phyloP scores from a whole-genome alignment of 306 rosid species.

The Cercis canadensis region DNA sequence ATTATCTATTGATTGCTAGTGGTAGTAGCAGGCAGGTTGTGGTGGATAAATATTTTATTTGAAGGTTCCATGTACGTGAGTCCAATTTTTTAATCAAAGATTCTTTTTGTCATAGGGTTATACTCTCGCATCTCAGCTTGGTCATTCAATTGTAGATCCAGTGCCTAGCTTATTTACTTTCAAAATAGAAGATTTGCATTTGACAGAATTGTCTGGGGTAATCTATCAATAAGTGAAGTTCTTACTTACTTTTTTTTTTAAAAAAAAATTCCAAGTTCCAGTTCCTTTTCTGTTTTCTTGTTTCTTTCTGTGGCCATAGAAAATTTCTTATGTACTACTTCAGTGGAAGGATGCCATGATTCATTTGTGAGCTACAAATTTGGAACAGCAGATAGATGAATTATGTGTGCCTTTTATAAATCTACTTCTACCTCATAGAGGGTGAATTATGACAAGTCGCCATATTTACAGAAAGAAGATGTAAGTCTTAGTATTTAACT shows the following conservation, averaged over 20 bases:
- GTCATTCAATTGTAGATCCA: conserved; percentile 89
- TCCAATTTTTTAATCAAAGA: conserved; percentile 29
- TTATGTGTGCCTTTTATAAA: not conserved
- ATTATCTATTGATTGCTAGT: conserved; percentile 87
- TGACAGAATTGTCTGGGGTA: conserved; percentile 86
- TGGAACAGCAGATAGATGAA: conserved; percentile 11
- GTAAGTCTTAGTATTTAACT: conserved; percentile 6
- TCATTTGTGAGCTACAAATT: conserved; percentile 3
- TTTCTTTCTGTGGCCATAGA: conserved; percentile 15
- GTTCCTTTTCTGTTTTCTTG: conserved; percentile 26
- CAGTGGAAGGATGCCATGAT: not conserved
- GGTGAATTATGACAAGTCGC: conserved; percentile 10
- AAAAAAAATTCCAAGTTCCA: conserved; percentile 25
- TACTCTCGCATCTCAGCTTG: conserved; percentile 87
- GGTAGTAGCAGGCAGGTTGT: conserved; percentile 91
- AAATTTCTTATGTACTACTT: not conserved
- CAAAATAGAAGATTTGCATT: conserved; percentile 73
- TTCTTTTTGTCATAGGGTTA: conserved; percentile 68
- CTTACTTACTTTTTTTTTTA: conserved; percentile 19
- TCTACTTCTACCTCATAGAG: conserved; percentile 14
- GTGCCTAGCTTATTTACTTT: conserved; percentile 91
- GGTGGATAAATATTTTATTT: conserved; percentile 39
- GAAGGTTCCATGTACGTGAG: conserved; percentile 22
- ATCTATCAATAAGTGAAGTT: conserved; percentile 41
- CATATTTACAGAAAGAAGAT: too few species aligned